Conservation (phyloP, 805 yeast species). For the Ogataea trehalophila region DNA sequence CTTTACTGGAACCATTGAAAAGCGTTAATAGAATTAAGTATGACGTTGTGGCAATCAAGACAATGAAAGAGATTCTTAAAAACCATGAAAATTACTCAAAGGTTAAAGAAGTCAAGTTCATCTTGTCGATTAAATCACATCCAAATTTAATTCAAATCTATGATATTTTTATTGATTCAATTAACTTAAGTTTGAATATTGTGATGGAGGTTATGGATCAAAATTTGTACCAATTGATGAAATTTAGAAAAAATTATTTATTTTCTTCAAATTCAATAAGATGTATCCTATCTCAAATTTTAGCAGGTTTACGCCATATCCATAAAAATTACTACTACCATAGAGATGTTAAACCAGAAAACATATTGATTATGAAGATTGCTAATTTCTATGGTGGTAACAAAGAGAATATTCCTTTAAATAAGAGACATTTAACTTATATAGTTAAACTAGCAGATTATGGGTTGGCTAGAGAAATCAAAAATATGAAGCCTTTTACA, state of each 20-base stretch:
- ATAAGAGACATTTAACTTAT: constrained; percentile 40
- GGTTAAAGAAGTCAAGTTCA: constrained; percentile 65
- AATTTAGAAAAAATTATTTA: constrained; percentile 45
- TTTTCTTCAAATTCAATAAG: constrained; percentile 58
- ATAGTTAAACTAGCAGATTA: constrained; percentile 75
- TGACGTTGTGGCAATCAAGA: constrained; percentile 70
- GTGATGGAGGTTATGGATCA: constrained; percentile 88
- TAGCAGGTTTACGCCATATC: constrained; percentile 77
- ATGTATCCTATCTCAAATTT: constrained; percentile 65
- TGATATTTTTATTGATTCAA: constrained; percentile 73
- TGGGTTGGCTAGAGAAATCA: constrained; percentile 65
- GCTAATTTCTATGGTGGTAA: constrained; percentile 44
- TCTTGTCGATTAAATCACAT: constrained; percentile 65
- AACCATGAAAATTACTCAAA: constrained; percentile 50
- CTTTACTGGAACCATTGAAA: constrained; percentile 45
- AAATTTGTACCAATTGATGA: constrained; percentile 74
- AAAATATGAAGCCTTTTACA: constrained; percentile 54
- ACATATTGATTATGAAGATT: constrained; percentile 66
- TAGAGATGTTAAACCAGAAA: constrained; percentile 93
- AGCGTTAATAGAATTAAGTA: constrained; percentile 12
- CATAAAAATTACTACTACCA: constrained; percentile 69
- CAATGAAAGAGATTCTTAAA: constrained; percentile 55
- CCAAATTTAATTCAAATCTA: constrained; percentile 65
- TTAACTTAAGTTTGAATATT: constrained; percentile 59
- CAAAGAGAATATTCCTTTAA: constrained; percentile 34